Evolutionary conservation across 2,329 filamentous ascomycete species (phyloP), one percentile per base, ranked within the genome.

Genomic region (Bipolaris oryzae): DNA sequence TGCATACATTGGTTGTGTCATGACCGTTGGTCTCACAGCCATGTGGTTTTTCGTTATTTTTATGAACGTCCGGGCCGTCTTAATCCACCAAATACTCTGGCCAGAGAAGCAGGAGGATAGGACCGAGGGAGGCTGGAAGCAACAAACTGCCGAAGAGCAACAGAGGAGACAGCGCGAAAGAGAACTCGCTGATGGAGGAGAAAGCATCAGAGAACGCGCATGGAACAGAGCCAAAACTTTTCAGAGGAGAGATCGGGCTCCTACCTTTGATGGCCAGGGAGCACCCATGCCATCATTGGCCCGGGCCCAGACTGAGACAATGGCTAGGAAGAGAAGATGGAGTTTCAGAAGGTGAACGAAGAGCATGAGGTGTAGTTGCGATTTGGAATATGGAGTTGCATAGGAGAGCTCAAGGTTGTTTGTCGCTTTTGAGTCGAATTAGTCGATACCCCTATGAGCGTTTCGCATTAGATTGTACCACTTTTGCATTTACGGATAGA

Each of bases 51-150:
- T 86, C 44, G 87, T 95, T 6, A 87, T 90, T 53, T 77, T 70
- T 3, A 86, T 85, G 77, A 93, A 94, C 89, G 68, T 92, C 34
- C 78, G 84, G 23, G 88, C 89, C n/a, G 81, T 94, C 10, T 74
- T 84, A 53, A 77, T 81, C 23, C 86, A 81, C 61, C 84, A 92
- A 69, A 83, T 95, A n/a, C 75, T 94, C 1, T 93, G 89, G 89
- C 90, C 90, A 5, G 84, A 87, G 72, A 89, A 88, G 70, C 87
- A 89, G 31, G 84, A 87, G 67, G 85, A 88, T 73, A 79, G 83
- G 49, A 82, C 84, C 25, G 85, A 87, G 64, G 85, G 85, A 41
- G 85, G 85, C 0, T 88, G 85, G 75, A 74, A 66, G 48, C 64
- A 71, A 50, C 69, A 71, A 20, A 69, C 59, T 50, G 66, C 66